Evolutionary conservation across 768 basidiomycete species (phyloP).

Genomic region (Boletus vinaceobasis): DNA sequence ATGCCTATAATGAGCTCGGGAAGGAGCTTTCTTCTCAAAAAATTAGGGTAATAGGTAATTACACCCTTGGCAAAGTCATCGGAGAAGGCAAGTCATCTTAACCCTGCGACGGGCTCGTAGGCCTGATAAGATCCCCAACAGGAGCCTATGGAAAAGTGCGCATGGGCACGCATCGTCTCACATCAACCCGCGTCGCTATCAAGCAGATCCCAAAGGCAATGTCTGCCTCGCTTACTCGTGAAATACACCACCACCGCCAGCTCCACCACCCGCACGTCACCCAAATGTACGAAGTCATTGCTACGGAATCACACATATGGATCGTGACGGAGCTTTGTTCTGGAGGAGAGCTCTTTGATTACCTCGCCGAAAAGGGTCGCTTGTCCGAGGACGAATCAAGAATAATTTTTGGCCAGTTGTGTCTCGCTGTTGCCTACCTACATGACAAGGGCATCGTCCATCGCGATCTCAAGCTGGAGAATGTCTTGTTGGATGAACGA

Average conservation of each 20-base stretch:
- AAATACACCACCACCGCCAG: conserved; percentile 97
- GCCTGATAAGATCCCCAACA: conserved; percentile 35
- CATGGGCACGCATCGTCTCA: conserved; percentile 90
- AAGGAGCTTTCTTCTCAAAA: conserved; percentile 91
- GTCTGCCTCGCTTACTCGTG: conserved; percentile 88
- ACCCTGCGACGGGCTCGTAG: conserved; percentile 7
- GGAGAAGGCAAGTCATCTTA: conserved; percentile 73
- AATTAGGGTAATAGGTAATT: conserved; percentile 90
- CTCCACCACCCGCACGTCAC: conserved; percentile 95
- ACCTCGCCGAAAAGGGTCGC: conserved; percentile 92
- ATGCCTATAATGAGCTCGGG: conserved; percentile 95
- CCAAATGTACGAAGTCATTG: conserved; percentile 96
- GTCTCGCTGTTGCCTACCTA: conserved; percentile 88
- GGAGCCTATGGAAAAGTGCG: conserved; percentile 96
- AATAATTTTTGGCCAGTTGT: conserved; percentile 92
- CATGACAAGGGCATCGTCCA: conserved; percentile 94
- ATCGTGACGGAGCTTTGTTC: conserved; percentile 96
- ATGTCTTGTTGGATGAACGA: conserved; percentile 86
- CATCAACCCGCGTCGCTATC: conserved; percentile 89
- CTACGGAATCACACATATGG: conserved; percentile 94
- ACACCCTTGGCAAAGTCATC: conserved; percentile 89
- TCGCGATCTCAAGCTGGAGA: conserved; percentile 95
- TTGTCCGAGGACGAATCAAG: conserved; percentile 80
- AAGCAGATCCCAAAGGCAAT: conserved; percentile 97
- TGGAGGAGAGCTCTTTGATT: conserved; percentile 97